Evolutionary conservation across 2,329 filamentous ascomycete genomes (phyloP).

Genomic region (Lanzia echinophila): DNA sequence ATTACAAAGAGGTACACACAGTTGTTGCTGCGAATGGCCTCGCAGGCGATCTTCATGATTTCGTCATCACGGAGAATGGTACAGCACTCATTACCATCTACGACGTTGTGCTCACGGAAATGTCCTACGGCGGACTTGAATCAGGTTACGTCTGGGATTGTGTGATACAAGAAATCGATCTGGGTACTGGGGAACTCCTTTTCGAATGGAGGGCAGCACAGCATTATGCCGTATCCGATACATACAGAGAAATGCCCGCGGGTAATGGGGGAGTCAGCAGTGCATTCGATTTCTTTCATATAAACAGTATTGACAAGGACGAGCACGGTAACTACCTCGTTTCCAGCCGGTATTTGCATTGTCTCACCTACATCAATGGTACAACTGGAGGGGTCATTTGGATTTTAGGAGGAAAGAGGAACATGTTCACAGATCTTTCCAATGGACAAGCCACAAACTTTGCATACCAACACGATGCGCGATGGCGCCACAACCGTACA

Average conservation of each 20-base stretch:
- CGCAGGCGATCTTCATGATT: constrained; percentile 39
- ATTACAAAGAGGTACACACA: constrained; percentile 32
- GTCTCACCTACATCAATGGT: constrained; percentile 42
- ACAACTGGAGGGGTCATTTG: constrained; percentile 41
- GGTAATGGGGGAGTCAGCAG: constrained; percentile 33
- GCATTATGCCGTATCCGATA: constrained; percentile 39
- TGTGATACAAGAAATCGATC: constrained; percentile 39
- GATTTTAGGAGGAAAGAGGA: constrained; percentile 39
- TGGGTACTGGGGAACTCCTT: constrained; percentile 44
- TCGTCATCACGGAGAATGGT: constrained; percentile 45
- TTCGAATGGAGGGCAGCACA: constrained; percentile 53
- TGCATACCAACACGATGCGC: constrained; percentile 44
- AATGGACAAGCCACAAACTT: constrained; percentile 37
- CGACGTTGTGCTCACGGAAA: constrained; percentile 41
- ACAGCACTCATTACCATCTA: constrained; percentile 49
- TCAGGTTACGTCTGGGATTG: constrained; percentile 49
- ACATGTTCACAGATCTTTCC: constrained; percentile 34
- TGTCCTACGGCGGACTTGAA: constrained; percentile 40
- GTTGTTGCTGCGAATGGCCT: constrained; percentile 30
- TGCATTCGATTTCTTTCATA: constrained; percentile 35
- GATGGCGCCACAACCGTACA: constrained; percentile 29
- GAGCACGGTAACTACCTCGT: constrained; percentile 40
- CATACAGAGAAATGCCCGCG: constrained; percentile 23
- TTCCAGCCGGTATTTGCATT: constrained; percentile 39
- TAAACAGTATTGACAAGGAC: constrained; percentile 36